Evolutionary conservation across 805 yeast species (phyloP).

Genomic region (Kuraishia molischiana): DNA sequence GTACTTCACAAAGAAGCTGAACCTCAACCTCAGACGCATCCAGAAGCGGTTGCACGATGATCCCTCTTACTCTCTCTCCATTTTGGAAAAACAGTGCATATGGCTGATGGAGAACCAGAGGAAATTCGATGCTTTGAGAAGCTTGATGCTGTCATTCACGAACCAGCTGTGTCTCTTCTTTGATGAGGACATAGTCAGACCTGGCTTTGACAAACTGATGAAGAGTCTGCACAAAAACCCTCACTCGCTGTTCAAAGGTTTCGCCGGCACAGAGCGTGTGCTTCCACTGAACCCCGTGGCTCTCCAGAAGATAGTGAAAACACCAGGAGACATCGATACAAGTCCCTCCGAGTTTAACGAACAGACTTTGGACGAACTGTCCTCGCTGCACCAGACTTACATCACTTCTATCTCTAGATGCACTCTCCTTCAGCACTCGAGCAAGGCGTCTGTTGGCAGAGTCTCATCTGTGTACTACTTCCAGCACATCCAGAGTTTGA

Average conservation of each 20-base stretch:
- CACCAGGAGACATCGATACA: background rate
- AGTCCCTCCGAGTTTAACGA: background rate
- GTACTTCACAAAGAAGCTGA: slow-evolving; percentile 7
- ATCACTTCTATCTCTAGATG: slow-evolving; percentile 25
- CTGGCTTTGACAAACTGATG: slow-evolving; percentile 1
- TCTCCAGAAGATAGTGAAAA: background rate
- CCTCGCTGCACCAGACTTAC: slow-evolving; percentile 21
- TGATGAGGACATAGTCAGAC: slow-evolving; percentile 1
- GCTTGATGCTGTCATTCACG: slow-evolving; percentile 6
- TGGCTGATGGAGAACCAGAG: slow-evolving; percentile 12
- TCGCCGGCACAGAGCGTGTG: background rate
- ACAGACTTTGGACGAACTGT: slow-evolving; percentile 41
- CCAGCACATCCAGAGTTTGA: slow-evolving; percentile 27
- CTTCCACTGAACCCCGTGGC: background rate
- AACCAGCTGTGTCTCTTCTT: slow-evolving; percentile 2
- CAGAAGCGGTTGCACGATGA: background rate
- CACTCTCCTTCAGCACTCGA: slow-evolving; percentile 21
- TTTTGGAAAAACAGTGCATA: slow-evolving; percentile 9
- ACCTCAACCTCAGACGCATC: slow-evolving; percentile 3
- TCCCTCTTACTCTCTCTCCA: slow-evolving; percentile 5
- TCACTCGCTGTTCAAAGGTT: background rate
- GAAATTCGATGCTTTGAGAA: slow-evolving; percentile 1
- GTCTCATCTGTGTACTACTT: slow-evolving; percentile 29
- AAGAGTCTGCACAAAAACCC: background rate
- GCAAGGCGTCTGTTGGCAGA: slow-evolving; percentile 19